These are phyloP conservation scores for Rhododendron williamsianum DNA, from an alignment of 148 eudicot genomes.

Conservation along the genomic window DNA sequence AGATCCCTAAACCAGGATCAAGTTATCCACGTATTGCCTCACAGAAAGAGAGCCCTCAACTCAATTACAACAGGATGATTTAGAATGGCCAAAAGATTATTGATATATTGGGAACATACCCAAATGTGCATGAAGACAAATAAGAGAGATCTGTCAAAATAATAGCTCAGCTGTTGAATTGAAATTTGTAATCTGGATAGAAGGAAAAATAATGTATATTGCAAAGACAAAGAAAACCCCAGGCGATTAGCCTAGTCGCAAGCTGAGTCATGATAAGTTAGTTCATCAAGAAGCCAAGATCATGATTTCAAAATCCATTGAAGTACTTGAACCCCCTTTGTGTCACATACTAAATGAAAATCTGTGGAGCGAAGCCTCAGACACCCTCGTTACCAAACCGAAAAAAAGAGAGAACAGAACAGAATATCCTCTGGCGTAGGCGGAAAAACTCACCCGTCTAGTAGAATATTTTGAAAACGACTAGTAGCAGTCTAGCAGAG, in stretches of 20 bases:
- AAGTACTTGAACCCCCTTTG: background rate
- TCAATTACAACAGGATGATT: background rate
- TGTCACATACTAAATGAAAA: background rate
- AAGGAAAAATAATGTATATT: background rate
- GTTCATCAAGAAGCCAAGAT: background rate
- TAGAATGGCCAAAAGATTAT: background rate
- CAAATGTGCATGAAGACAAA: conserved; percentile 1
- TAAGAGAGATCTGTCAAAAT: conserved; percentile 9
- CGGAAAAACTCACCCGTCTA: background rate
- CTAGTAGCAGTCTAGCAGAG: background rate
- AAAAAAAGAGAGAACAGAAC: background rate
- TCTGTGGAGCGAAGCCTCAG: background rate
- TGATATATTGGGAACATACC: background rate
- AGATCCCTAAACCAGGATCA: background rate
- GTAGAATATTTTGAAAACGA: background rate
- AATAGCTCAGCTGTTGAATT: conserved; percentile 9
- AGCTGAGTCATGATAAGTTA: background rate
- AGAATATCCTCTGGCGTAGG: background rate
- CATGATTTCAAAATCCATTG: background rate
- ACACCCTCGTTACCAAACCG: background rate
- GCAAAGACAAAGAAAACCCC: background rate
- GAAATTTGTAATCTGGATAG: background rate
- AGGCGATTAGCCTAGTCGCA: background rate
- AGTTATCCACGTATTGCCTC: background rate
- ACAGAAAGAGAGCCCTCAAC: background rate